Evolutionary conservation across 225 moss, liverwort and hornwort genomes (phyloP), one percentile per base, ranked within the genome.

Genomic region (Polytrichum commune): DNA sequence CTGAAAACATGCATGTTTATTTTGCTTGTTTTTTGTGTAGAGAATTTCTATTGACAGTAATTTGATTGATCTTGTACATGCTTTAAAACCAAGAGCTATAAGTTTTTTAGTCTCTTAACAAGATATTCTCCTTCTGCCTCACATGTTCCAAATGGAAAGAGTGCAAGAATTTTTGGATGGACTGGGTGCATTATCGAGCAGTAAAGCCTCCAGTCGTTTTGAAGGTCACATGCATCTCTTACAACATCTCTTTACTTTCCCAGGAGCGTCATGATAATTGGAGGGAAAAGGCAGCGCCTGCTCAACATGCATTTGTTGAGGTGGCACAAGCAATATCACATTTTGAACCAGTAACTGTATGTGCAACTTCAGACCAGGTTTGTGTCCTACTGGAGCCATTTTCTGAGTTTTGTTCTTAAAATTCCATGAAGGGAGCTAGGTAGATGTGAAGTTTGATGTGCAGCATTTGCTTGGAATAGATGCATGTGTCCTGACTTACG

Each of bases 281-380:
- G 92, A 85, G 94, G 76, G 90, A 93, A 6, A 83, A 80, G 28
- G 94, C 92, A 29, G 81, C 66, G 58, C 95, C 91, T 81, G 97
- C 77, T 30, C 97, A 95, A 74, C 74, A 74, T 63, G 97, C 97
- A 7, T 98, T 88, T 73, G 92, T 90, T 64, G 95, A 91, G 73
- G 97, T 98, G 69, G 97, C 93, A 10, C 89, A 88, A 27, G 95
- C 93, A 32, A 93, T 95, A 68, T 88, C 97, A 29, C 83, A 81
- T 55, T 98, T 98, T 60, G 97, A 97, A 75, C 90, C 91, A 25
- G 97, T 97, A 60, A 97, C 97, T 55, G 83, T 97, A 23, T 94
- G 94, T 70, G 88, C 88, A 62, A 55, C 69, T 55, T 53, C 74
- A 72, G 65, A 58, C 32, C 89, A 97, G 92, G 96, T 93, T 68